A percentile compares a stretch with the other conserved stretches of the same genome.
Conservation (phyloP, 2,329 filamentous ascomycete species). For the Nemania sp. region DNA sequence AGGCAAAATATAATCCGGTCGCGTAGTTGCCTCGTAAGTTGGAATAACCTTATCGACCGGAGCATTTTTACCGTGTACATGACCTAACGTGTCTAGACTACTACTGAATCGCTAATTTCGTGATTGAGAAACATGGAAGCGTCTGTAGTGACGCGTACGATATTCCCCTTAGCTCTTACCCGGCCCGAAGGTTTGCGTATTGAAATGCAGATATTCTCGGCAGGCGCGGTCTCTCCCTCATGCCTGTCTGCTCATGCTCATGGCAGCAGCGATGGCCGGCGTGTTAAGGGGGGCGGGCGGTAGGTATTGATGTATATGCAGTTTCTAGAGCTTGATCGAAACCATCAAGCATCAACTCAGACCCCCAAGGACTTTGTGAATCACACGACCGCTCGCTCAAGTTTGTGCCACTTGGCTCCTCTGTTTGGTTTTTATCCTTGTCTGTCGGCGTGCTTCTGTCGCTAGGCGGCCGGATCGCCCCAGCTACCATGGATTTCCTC, state of each 20-base stretch:
- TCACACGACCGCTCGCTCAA: background rate
- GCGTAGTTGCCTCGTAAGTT: no score
- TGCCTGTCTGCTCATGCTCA: background rate
- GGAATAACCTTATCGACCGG: no score
- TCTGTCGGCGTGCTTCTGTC: background rate
- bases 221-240: background rate
- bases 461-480: background rate
- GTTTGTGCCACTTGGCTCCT: background rate
- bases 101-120: no score
- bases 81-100: no score
- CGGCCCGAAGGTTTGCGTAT: no score
- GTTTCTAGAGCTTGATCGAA: background rate
- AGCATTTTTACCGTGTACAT: no score
- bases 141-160: background rate
- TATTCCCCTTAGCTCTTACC: constrained; percentile 1
- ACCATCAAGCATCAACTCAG: background rate
- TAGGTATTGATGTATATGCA: background rate
- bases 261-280: background rate
- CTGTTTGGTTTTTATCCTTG: background rate
- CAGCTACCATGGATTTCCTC: constrained; percentile 16
- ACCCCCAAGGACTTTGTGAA: background rate
- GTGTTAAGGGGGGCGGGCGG: background rate
- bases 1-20: no score
- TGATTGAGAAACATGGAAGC: no score
- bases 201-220: background rate